phyloP scores from a whole-genome alignment of 2,329 filamentous ascomycete genomes.

The Anisogramma anomala region DNA sequence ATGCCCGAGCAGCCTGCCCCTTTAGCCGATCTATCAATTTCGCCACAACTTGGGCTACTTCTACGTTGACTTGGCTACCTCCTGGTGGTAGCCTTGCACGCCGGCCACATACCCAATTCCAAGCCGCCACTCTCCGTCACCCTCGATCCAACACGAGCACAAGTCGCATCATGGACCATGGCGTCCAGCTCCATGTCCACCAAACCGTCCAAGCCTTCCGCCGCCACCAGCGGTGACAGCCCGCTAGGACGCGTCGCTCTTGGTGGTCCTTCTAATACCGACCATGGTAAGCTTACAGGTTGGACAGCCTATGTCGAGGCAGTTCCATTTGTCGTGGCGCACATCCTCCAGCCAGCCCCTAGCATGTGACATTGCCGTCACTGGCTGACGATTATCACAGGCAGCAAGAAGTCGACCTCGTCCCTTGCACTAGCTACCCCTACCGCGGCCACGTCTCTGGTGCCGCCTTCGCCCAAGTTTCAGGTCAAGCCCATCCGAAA shows the following conservation, averaged over 20 bases:
- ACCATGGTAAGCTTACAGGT: constrained; percentile 9
- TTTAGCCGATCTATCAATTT: no score
- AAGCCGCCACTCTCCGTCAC: no score
- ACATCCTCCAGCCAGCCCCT: no score
- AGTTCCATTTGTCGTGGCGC: no score
- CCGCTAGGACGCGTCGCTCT: not conserved
- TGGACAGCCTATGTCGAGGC: no score
- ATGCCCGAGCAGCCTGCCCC: not conserved
- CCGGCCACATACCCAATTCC: no score
- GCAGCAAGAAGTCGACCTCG: constrained; percentile 2
- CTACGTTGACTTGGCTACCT: not conserved
- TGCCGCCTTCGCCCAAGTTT: constrained; percentile 2
- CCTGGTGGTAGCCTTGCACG: no score
- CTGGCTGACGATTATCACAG: constrained; percentile 1
- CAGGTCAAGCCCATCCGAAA: not conserved
- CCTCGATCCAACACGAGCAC: not conserved
- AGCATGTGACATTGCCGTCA: constrained; percentile 7
- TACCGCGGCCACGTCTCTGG: constrained; percentile 4
- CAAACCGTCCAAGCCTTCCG: constrained; percentile 14
- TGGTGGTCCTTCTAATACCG: not conserved
- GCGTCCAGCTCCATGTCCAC: constrained; percentile 13
- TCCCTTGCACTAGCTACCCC: constrained; percentile 1
- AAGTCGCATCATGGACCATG: constrained; percentile 15
- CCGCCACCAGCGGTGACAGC: constrained; percentile 2
- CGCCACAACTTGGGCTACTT: no score